A percentile compares a stretch with the other conserved stretches of the same genome.
These are phyloP conservation scores for Fusarium tricinctum DNA, from an alignment of 2,329 filamentous ascomycete species.

Conservation along the genomic window DNA sequence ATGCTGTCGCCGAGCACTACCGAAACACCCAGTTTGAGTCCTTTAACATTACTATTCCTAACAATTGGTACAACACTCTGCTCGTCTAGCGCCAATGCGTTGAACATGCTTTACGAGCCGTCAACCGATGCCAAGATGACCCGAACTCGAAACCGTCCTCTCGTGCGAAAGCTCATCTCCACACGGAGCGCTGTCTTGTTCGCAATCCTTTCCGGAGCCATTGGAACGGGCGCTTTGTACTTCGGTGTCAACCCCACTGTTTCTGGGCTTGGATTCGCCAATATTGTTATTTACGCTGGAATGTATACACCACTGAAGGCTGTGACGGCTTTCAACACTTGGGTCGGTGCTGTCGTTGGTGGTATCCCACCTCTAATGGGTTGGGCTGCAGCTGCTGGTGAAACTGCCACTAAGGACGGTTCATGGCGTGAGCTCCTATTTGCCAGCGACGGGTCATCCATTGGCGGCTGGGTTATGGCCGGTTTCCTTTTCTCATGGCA, in stretches of 20 bases:
- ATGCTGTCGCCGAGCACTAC: slow-evolving; percentile 78
- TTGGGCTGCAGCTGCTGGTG: slow-evolving; percentile 94
- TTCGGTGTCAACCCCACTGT: slow-evolving; percentile 95
- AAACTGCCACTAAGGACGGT: slow-evolving; percentile 81
- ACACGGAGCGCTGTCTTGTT: slow-evolving; percentile 80
- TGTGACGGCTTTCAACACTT: slow-evolving; percentile 89
- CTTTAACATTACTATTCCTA: slow-evolving; percentile 91
- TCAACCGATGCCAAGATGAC: slow-evolving; percentile 92
- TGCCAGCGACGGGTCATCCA: slow-evolving; percentile 69
- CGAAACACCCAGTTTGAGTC: slow-evolving; percentile 84
- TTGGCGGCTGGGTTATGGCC: slow-evolving; percentile 91
- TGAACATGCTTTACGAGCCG: slow-evolving; percentile 98
- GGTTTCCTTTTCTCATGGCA: slow-evolving; percentile 93
- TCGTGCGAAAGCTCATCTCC: slow-evolving; percentile 85
- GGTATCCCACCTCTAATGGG: slow-evolving; percentile 97
- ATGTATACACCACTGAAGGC: slow-evolving; percentile 95
- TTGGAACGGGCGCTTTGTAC: slow-evolving; percentile 81
- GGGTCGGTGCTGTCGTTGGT: slow-evolving; percentile 93
- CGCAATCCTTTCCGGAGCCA: slow-evolving; percentile 77
- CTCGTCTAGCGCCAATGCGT: slow-evolving; percentile 89
- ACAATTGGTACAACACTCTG: slow-evolving; percentile 90
- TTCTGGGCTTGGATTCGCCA: slow-evolving; percentile 84
- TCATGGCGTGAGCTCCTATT: slow-evolving; percentile 85
- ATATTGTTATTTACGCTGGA: slow-evolving; percentile 91
- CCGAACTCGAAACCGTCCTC: slow-evolving; percentile 89